Conservation (phyloP, 345 rosid species). For the Eucalyptus pumila region DNA sequence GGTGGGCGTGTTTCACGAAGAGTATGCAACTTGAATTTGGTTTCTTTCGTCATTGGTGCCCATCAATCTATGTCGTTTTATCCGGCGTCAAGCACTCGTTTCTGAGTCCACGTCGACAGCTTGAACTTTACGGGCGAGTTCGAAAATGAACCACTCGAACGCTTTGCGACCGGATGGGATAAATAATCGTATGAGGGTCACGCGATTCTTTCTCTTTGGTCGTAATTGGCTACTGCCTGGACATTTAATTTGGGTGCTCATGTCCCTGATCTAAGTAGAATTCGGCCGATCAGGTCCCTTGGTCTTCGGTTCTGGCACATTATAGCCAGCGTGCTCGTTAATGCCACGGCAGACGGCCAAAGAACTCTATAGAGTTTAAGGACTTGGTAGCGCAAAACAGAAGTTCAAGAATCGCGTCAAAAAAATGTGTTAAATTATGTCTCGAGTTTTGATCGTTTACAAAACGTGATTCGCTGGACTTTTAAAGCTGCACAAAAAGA, state of each 20-base stretch:
- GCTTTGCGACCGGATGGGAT: not conserved
- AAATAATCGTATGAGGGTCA: not conserved
- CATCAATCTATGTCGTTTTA: not conserved
- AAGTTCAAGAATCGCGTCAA: not conserved
- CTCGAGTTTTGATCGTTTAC: rapidly evolving
- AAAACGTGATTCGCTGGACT: rapidly evolving
- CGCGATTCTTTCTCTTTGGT: not conserved
- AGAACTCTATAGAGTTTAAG: not conserved
- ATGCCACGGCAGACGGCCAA: not conserved
- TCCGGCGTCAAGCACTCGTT: not conserved
- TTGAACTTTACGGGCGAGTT: not conserved
- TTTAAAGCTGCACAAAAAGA: rapidly evolving
- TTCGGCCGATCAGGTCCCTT: not conserved
- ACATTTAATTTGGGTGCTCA: not conserved
- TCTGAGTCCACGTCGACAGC: not conserved
- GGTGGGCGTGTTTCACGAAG: not conserved
- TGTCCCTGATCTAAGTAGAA: not conserved
- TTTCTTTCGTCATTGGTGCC: not conserved
- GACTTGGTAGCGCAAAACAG: not conserved
- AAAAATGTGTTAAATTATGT: not conserved
- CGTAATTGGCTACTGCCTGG: not conserved
- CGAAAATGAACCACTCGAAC: not conserved
- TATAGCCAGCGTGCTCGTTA: not conserved
- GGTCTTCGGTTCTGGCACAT: not conserved
- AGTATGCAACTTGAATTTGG: not conserved